Percentiles rank a stretch among this genome's conserved stretches.
Evolutionary conservation across 768 basidiomycete genomes (phyloP).

Genomic region (Coprinopsis marcescibilis): DNA sequence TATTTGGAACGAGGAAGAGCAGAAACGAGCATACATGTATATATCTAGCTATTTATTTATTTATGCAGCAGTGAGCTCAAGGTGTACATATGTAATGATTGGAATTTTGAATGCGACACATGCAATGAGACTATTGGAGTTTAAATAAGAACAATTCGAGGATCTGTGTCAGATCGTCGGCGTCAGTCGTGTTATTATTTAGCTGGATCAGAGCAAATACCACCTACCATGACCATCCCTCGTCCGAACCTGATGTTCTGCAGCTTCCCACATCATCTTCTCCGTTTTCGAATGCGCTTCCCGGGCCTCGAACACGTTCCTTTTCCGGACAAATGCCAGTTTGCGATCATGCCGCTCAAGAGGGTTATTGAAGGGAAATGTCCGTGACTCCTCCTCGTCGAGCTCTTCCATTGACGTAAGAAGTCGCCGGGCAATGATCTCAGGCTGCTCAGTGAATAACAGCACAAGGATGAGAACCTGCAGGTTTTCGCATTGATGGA

Average conservation of each 20-base stretch:
- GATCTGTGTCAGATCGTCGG: no score
- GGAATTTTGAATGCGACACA: no score
- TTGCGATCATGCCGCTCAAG: not conserved
- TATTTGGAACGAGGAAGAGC: no score
- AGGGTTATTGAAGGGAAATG: slow-evolving; percentile 7
- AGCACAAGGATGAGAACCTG: slow-evolving; percentile 1
- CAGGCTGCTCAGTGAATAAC: not conserved
- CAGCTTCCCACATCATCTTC: slow-evolving; percentile 6
- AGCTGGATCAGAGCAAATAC: no score
- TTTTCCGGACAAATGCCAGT: slow-evolving; percentile 6
- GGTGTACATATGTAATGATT: no score
- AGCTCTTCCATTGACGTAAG: not conserved
- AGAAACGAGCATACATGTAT: no score
- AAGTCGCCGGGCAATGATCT: not conserved
- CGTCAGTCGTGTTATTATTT: no score
- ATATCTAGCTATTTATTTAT: no score
- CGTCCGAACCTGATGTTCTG: not conserved
- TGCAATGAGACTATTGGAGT: no score
- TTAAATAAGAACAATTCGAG: no score
- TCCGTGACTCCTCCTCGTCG: slow-evolving; percentile 1
- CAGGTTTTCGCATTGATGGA: slow-evolving; percentile 3
- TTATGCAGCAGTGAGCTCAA: no score
- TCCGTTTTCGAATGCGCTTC: slow-evolving; percentile 3
- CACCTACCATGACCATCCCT: no score
- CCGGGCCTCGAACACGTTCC: slow-evolving; percentile 1